A percentile compares a stretch with the other conserved stretches of the same genome.
phyloP scores from a whole-genome alignment of 2,329 filamentous ascomycete species.

The Cytospora paraplurivora region DNA sequence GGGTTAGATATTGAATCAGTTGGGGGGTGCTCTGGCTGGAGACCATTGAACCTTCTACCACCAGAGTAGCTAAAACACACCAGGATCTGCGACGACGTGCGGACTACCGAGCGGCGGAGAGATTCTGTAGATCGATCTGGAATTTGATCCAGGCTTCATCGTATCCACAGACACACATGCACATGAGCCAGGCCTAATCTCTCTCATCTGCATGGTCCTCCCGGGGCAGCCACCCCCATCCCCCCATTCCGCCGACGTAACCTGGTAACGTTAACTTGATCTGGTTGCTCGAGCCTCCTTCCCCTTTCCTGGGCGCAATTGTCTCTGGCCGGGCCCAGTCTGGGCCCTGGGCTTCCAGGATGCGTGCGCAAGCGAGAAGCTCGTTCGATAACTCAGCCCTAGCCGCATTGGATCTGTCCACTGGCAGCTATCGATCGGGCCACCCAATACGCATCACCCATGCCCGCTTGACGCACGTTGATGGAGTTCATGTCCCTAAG shows the following conservation, averaged over 20 bases:
- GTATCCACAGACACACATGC: not conserved
- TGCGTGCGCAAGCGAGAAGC: slow-evolving; percentile 12
- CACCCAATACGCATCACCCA: not conserved
- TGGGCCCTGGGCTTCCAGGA: slow-evolving; percentile 15
- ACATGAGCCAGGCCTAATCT: not conserved
- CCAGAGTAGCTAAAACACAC: not conserved
- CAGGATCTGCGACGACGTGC: not conserved
- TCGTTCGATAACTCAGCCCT: slow-evolving; percentile 17
- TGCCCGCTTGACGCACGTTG: not conserved
- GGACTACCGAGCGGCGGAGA: not conserved
- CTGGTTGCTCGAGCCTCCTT: slow-evolving; percentile 20
- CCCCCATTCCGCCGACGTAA: not conserved
- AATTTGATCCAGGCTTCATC: not conserved
- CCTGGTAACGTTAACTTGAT: not conserved
- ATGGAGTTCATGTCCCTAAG: not conserved
- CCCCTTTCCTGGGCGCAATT: slow-evolving; percentile 9
- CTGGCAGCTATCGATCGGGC: slow-evolving; percentile 1
- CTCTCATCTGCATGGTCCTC: not conserved
- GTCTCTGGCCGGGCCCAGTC: slow-evolving; percentile 5
- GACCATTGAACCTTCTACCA: not conserved
- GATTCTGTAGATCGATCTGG: not conserved
- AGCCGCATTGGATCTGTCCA: slow-evolving; percentile 22
- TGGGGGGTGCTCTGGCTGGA: not conserved
- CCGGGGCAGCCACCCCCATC: not conserved
- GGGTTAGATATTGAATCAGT: not conserved